phyloP scores from a whole-genome alignment of 2,329 filamentous ascomycete genomes.

The Lasiodiplodia gonubiensis region DNA sequence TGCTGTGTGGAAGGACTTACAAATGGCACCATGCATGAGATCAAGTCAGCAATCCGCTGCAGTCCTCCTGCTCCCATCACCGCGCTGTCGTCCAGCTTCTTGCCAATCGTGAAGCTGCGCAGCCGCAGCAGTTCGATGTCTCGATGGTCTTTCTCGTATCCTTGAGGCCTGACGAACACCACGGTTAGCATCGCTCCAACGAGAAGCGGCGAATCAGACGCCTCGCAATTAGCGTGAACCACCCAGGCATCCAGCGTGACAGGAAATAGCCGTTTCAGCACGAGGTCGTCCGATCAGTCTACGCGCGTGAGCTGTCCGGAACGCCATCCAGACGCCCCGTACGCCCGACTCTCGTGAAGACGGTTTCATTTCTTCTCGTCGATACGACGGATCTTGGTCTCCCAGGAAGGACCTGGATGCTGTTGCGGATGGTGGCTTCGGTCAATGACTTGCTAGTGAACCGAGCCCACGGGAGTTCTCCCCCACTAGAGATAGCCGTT shows the following conservation, averaged over 20 bases:
- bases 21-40: conserved; percentile 76
- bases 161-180: conserved; percentile 54
- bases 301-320: conserved; percentile 8
- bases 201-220: conserved; percentile 8
- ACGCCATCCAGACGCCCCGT: not conserved
- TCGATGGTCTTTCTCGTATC: conserved; percentile 73
- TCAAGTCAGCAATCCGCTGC: conserved; percentile 67
- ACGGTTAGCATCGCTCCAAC: not conserved
- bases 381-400: not conserved
- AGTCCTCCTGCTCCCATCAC: conserved; percentile 68
- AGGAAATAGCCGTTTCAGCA: conserved; percentile 20
- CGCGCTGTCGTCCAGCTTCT: conserved; percentile 67
- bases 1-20: conserved; percentile 61
- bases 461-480: conserved; percentile 22
- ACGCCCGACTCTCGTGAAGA: not conserved
- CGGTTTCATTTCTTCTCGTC: not conserved
- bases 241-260: conserved; percentile 23
- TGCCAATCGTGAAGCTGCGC: conserved; percentile 76
- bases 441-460: conserved; percentile 26
- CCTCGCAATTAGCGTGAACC: conserved; percentile 19
- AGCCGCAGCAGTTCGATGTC: conserved; percentile 83
- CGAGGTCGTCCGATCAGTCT: conserved; percentile 3
- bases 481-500: conserved; percentile 23
- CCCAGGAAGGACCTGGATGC: not conserved
- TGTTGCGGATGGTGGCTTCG: conserved; percentile 21